A percentile compares a stretch with the other conserved stretches of the same genome.
Evolutionary conservation across 1,284 basidiomycete species (phyloP).

Genomic region (Lentinus polychrous): DNA sequence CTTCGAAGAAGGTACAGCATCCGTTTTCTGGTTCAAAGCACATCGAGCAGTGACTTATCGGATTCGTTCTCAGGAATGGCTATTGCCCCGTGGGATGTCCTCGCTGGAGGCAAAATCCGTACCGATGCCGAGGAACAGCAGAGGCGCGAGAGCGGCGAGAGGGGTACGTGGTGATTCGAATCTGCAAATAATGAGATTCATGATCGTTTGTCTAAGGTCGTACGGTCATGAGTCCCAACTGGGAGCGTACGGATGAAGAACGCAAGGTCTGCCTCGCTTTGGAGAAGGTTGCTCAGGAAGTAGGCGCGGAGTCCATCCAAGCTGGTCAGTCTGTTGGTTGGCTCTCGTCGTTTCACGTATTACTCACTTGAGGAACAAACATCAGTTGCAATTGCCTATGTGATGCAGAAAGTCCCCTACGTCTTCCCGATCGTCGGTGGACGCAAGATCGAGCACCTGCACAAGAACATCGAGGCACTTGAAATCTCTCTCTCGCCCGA

Average conservation of each 20-base stretch:
- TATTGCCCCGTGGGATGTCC: conserved; percentile 43
- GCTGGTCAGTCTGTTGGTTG: conserved; percentile 19
- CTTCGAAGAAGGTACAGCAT: conserved; percentile 32
- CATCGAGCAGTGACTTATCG: not conserved
- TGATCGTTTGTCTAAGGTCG: conserved; percentile 19
- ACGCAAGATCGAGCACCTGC: conserved; percentile 40
- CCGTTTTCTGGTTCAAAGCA: conserved; percentile 33
- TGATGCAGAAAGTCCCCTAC: conserved; percentile 38
- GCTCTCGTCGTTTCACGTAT: not conserved
- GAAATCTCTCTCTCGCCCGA: conserved; percentile 31
- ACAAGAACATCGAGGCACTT: conserved; percentile 40
- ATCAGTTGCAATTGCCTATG: conserved; percentile 38
- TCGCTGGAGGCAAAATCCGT: conserved; percentile 40
- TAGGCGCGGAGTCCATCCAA: conserved; percentile 30
- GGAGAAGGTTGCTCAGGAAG: conserved; percentile 35
- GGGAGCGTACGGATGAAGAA: conserved; percentile 34
- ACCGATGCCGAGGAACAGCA: conserved; percentile 39
- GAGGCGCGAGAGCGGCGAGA: conserved; percentile 33
- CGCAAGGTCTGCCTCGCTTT: conserved; percentile 30
- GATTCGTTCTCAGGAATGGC: conserved; percentile 30
- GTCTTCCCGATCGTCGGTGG: conserved; percentile 39
- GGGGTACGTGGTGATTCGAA: conserved; percentile 12
- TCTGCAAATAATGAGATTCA: not conserved
- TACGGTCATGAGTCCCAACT: conserved; percentile 18
- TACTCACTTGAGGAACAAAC: no score